Conservation (phyloP, 2,329 filamentous ascomycete genomes). For the Aureobasidium uvarum region DNA sequence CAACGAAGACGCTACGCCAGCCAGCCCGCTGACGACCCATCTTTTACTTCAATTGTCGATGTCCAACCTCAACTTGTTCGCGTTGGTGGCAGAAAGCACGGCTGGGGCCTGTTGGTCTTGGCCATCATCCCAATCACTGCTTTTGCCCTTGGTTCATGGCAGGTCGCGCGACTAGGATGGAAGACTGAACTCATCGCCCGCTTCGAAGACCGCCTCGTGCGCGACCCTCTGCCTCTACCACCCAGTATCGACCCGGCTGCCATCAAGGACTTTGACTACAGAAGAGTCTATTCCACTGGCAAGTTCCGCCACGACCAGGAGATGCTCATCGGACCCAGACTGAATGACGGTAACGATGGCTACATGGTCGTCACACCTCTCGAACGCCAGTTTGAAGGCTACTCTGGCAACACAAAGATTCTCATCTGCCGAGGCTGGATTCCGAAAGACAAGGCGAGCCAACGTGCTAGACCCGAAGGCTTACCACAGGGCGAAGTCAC, state of each 20-base stretch:
- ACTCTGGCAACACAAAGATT: conserved; percentile 59
- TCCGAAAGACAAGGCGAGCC: conserved; percentile 66
- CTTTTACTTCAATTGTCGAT: conserved; percentile 83
- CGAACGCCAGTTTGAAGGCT: conserved; percentile 56
- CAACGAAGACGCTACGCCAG: conserved; percentile 41
- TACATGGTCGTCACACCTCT: conserved; percentile 90
- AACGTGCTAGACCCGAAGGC: conserved; percentile 61
- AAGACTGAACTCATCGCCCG: conserved; percentile 90
- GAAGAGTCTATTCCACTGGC: conserved; percentile 74
- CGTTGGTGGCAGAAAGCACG: conserved; percentile 65
- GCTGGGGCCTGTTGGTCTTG: conserved; percentile 75
- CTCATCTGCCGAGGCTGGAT: conserved; percentile 94
- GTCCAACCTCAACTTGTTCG: conserved; percentile 79
- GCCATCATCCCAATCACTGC: conserved; percentile 88
- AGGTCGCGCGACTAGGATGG: conserved; percentile 88
- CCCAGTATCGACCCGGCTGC: conserved; percentile 77
- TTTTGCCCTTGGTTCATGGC: conserved; percentile 89
- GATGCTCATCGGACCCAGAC: conserved; percentile 90
- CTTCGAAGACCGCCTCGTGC: conserved; percentile 87
- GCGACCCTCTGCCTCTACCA: conserved; percentile 80
- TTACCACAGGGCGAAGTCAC: conserved; percentile 69
- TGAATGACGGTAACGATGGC: conserved; percentile 85
- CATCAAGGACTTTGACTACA: conserved; percentile 86
- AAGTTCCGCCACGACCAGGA: conserved; percentile 81
- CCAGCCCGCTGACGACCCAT: conserved; percentile 68